Evolutionary conservation across 2,329 filamentous ascomycete genomes (phyloP), one percentile per base, ranked within the genome.

Genomic region (Colletotrichum cuscutae): DNA sequence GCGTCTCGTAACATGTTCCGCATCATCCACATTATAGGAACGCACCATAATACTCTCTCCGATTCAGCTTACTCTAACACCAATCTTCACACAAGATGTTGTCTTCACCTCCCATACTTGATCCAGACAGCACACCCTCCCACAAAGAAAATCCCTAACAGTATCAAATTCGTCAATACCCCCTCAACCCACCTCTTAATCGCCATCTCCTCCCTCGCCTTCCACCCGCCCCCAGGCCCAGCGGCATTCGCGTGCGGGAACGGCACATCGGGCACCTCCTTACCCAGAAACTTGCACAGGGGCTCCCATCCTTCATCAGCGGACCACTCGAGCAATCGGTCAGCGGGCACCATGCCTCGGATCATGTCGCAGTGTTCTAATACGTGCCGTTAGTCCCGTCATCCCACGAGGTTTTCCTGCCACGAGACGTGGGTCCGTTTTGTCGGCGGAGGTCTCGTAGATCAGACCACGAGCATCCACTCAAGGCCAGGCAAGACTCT

Each of bases 301-400:
- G 83, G 83, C 60, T 76, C 80, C 83, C 84, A 85, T 15, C 83
- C 83, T 24, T 86, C 80, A 42, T 80, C 76, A 1, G 82, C 77
- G 11, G 79, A 77, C 78, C 79, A 85, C 61, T 84, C 82, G 4
- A 86, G 78, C 1, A 78, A 53, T 11, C 68, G 74, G 72, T n/a
- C 75, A 2, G 65, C 65, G 0, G 72, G 67, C 8, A 84, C 81
- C 7, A 84, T 71, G 11, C 77, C 78, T 12, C 80, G 78, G 24
- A 84, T 77, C 78, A 81, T 80, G 69, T 75, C 75, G 63, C 75
- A 76, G 74, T 82, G 80, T 60, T 81, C 80, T 80, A 32, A 32
- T 30, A 6, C 2, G 24, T 32, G 32, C 19, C 19, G 42, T 49
- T 5, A 54, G 4, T 3, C 1, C 2, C 13, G 11, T 35, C 54